Conservation (phyloP, 2,329 filamentous ascomycete species). For the Parascedosporium putredinis region DNA sequence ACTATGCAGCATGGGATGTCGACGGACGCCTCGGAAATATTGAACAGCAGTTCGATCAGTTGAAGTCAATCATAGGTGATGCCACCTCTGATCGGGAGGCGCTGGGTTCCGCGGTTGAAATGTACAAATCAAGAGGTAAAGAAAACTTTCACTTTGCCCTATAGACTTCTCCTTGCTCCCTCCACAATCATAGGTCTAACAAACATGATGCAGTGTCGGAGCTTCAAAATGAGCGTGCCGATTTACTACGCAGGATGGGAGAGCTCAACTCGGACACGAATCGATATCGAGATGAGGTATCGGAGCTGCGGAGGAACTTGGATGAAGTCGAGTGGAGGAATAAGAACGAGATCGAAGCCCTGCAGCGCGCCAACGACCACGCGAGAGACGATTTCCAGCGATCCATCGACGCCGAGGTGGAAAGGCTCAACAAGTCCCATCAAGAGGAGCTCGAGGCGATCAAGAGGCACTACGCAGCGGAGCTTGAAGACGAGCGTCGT, state of each 20-base stretch:
- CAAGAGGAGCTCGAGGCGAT: conserved; percentile 58
- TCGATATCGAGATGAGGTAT: conserved; percentile 37
- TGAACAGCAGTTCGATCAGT: conserved; percentile 59
- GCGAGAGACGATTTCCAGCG: conserved; percentile 44
- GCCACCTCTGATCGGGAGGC: conserved; percentile 57
- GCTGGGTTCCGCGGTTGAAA: conserved; percentile 62
- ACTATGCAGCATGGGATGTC: conserved; percentile 65
- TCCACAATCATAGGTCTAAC: conserved; percentile 8
- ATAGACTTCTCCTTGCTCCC: no score
- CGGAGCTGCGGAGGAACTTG: conserved; percentile 33
- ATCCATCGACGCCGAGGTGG: conserved; percentile 42
- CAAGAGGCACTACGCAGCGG: conserved; percentile 49
- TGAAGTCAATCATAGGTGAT: conserved; percentile 63
- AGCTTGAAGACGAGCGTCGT: conserved; percentile 55
- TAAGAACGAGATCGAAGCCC: conserved; percentile 43
- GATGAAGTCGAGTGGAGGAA: conserved; percentile 26
- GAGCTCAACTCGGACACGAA: conserved; percentile 44
- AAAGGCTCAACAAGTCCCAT: conserved; percentile 49
- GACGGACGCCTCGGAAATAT: conserved; percentile 66
- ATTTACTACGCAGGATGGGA: conserved; percentile 42
- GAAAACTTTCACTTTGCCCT: background rate
- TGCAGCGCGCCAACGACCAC: conserved; percentile 40
- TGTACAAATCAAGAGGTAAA: conserved; percentile 65
- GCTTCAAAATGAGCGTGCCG: conserved; percentile 37
- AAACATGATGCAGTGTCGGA: conserved; percentile 30